These are phyloP conservation scores for Penicillium flavigenum DNA, from an alignment of 495 filamentous ascomycete species.

Conservation along the genomic window DNA sequence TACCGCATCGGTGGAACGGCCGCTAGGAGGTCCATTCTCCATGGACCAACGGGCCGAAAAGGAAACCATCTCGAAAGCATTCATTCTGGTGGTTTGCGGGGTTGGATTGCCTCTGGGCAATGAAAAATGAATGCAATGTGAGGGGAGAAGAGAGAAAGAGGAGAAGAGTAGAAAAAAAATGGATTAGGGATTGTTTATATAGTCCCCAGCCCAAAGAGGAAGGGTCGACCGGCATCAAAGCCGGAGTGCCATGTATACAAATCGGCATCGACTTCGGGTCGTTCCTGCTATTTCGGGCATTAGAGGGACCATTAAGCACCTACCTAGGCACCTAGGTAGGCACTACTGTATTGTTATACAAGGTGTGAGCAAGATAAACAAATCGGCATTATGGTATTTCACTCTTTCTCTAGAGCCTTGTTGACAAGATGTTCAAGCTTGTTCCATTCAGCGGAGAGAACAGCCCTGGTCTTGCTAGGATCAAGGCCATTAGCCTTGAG, in stretches of 20 bases:
- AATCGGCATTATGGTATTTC: background rate
- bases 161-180: background rate
- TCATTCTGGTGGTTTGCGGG: background rate
- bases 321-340: too few relatives aligned
- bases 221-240: background rate
- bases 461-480: constrained; percentile 24
- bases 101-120: background rate
- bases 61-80: background rate
- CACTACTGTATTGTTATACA: background rate
- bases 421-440: constrained; percentile 37
- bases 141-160: background rate
- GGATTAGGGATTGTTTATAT: background rate
- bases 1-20: background rate
- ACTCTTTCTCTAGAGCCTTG: constrained; percentile 29
- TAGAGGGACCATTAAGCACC: background rate
- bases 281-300: background rate
- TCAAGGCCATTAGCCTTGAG: constrained; percentile 34
- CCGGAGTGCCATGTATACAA: background rate
- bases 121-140: background rate
- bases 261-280: background rate
- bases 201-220: background rate
- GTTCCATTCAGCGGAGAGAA: constrained; percentile 36
- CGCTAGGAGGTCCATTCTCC: background rate
- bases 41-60: background rate
- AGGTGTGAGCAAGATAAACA: background rate